Evolutionary conservation across 306 rosid genomes (phyloP).

Genomic region (Mucuna pruriens): DNA sequence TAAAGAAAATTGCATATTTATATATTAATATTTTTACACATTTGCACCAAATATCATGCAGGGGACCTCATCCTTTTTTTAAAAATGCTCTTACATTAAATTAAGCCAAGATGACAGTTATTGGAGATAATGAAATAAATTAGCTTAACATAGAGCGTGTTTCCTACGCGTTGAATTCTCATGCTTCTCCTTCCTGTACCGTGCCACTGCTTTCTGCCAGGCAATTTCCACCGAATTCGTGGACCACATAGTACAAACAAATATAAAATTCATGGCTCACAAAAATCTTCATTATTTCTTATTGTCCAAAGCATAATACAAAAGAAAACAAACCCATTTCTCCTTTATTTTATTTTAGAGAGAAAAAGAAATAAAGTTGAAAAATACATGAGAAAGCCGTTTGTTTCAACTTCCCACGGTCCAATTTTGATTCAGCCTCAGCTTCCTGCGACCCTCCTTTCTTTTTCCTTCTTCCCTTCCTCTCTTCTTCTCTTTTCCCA

Average conservation of each 20-base stretch:
- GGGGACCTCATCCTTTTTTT: too few species aligned
- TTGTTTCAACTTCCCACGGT: constrained; percentile 12
- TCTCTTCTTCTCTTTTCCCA: not conserved
- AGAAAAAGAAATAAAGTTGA: not conserved
- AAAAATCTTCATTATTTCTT: constrained; percentile 7
- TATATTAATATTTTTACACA: too few species aligned
- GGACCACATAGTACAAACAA: not conserved
- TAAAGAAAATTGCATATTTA: too few species aligned
- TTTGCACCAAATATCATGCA: too few species aligned
- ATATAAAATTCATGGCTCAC: constrained; percentile 2
- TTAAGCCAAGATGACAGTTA: not conserved
- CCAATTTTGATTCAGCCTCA: constrained; percentile 30
- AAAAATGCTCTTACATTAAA: not conserved
- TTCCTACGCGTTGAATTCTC: constrained; percentile 9
- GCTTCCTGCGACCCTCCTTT: constrained; percentile 29
- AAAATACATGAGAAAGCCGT: not conserved
- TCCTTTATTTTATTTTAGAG: not conserved
- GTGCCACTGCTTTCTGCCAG: constrained; percentile 4
- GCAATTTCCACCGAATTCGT: constrained; percentile 41
- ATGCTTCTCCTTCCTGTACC: not conserved
- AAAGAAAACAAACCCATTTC: not conserved
- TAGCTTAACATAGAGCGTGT: too few species aligned
- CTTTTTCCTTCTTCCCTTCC: not conserved
- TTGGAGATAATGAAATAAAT: too few species aligned
- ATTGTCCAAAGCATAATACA: not conserved